Evolutionary conservation across 2,329 filamentous ascomycete species (phyloP).

Genomic region (Ophiostoma quercus): DNA sequence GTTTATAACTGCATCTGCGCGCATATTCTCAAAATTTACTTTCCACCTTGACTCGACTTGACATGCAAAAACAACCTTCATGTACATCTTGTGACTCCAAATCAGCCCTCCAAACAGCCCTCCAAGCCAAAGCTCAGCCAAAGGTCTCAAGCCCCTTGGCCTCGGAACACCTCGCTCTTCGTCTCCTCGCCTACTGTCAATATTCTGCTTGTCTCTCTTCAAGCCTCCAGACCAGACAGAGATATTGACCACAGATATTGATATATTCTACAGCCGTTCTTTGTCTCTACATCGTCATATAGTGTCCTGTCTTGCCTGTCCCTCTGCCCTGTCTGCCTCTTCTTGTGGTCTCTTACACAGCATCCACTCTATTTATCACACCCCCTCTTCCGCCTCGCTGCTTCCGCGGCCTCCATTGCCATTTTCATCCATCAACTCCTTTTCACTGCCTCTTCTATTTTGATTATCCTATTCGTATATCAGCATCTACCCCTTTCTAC

Average conservation of each 20-base stretch:
- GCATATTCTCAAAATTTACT: not conserved
- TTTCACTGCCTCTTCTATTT: not conserved
- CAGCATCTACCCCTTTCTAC: not conserved
- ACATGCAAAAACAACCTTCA: not conserved
- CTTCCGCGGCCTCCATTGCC: not conserved
- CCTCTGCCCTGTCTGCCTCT: not conserved
- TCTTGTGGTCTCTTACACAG: not conserved
- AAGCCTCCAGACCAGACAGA: not conserved
- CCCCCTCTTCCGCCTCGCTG: not conserved
- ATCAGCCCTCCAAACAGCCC: not conserved
- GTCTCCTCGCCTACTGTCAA: not conserved
- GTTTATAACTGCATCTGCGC: not conserved
- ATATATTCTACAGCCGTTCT: not conserved
- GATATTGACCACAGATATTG: not conserved
- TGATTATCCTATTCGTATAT: not conserved
- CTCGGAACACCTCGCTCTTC: not conserved
- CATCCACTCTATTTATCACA: slow-evolving; percentile 9
- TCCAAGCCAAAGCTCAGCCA: not conserved
- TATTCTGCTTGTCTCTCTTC: not conserved
- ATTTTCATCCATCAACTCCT: not conserved
- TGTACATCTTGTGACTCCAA: not conserved
- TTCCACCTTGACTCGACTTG: not conserved
- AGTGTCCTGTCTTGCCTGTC: not conserved
- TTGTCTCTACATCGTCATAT: not conserved
- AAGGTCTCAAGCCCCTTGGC: not conserved